Base-by-base conservation (phyloP, 108 stramenopile species). In the Schizochytrium sp. region DNA sequence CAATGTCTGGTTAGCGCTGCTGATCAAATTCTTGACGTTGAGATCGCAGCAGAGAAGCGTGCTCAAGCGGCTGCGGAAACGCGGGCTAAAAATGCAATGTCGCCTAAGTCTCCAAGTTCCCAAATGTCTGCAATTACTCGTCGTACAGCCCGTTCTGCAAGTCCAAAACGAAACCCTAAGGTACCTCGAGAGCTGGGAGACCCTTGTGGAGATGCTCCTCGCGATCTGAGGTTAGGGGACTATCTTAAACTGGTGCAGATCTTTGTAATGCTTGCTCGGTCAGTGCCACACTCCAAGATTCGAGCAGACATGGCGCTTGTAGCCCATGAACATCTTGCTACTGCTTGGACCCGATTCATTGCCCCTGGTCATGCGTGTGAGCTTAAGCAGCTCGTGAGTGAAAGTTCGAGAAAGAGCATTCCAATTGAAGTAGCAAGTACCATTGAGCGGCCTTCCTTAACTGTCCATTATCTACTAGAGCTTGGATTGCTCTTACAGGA, bases 401-500 rank as follows among this genome's bases (percentile, higher is more conserved):
- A 28, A 28, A 28, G 28, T 28, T 28, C 28, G 28, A 28, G 28
- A 28, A 28, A 28, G 28, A 28, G 2, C 2, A 69, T 69, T 69
- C 64, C 64, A 15, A 44, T 44, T 7, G 64, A 38, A 13, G 64
- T 1, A 15, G 64, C 12, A 8, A 38, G 28, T n/a, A 55, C 76
- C 45, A 55, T 83, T 1, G 50, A 49, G 3, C 76, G 76, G 38
- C 76, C 53, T 17, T 49, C 19, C 76, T 53, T 83, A 13, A 38
- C 13, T 38, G 50, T 83, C 5, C 76, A 83, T 28, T 83, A 83
- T 53, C 53, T 49, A 8, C 76, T 49, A 5, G 76, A 83, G 76
- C 76, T 83, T 56, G 76, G 76, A 17, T 55, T 53, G 47, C 28
- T 83, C 17, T 55, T 83, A n/a, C 76, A 83, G 47, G 76, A 83